phyloP scores from a whole-genome alignment of 495 filamentous ascomycete genomes.

The Coniosporium apollinis region DNA sequence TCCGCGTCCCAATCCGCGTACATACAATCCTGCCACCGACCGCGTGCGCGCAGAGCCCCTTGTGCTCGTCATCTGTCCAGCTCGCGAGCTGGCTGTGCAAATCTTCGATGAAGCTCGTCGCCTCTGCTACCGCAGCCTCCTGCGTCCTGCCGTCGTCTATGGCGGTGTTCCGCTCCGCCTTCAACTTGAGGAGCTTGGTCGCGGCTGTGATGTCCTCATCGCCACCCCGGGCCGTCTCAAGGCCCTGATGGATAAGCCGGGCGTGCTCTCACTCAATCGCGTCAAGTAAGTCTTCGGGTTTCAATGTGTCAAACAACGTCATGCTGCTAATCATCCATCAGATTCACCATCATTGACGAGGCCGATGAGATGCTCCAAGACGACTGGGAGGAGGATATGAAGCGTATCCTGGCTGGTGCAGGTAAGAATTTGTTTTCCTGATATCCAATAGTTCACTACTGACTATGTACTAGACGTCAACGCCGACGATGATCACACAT shows the following conservation, averaged over 20 bases:
- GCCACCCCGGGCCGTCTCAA: constrained; percentile 72
- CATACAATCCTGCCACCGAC: constrained; percentile 25
- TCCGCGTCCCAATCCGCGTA: constrained; percentile 43
- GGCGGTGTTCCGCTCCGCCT: constrained; percentile 55
- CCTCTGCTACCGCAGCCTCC: constrained; percentile 83
- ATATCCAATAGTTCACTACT: neutral
- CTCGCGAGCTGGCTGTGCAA: constrained; percentile 77
- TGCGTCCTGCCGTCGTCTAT: constrained; percentile 83
- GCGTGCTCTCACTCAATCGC: constrained; percentile 54
- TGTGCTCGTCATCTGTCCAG: constrained; percentile 71
- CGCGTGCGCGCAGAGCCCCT: constrained; percentile 62
- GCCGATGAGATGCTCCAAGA: constrained; percentile 75
- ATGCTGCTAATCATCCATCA: constrained; percentile 16
- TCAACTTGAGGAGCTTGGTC: constrained; percentile 53
- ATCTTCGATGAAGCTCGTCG: constrained; percentile 88
- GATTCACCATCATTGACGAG: constrained; percentile 80
- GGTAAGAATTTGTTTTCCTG: constrained; percentile 33
- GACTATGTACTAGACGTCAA: constrained; percentile 34
- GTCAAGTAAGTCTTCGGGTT: constrained; percentile 39
- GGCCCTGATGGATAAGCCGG: constrained; percentile 58
- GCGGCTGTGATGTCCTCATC: constrained; percentile 80
- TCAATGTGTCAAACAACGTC: neutral
- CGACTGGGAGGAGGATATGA: constrained; percentile 59
- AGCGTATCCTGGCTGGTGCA: constrained; percentile 56
- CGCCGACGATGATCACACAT: constrained; percentile 64